Percentiles rank a stretch among this genome's conserved stretches.
Evolutionary conservation across 257 asterid species (phyloP).

Genomic region (Buddleja alternifolia): DNA sequence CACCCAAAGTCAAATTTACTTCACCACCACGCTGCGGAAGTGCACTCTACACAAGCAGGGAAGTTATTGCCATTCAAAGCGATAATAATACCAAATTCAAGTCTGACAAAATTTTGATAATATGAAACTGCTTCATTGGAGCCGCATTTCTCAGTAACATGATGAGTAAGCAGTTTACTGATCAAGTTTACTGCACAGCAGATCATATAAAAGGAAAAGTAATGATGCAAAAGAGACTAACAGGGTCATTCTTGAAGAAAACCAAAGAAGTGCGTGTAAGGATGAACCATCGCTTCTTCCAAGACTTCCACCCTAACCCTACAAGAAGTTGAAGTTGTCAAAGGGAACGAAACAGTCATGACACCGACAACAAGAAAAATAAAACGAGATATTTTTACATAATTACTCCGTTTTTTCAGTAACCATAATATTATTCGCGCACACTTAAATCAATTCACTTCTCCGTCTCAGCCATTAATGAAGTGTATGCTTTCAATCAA

Average conservation of each 20-base stretch:
- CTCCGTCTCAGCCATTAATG: not conserved
- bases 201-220: conserved; percentile 12
- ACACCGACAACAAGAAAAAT: conserved; percentile 12
- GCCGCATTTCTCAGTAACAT: conserved; percentile 9
- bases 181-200: conserved; percentile 18
- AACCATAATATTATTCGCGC: not conserved
- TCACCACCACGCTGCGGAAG: conserved; percentile 97
- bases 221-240: conserved; percentile 36
- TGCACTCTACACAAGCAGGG: conserved; percentile 66
- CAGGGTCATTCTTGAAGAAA: conserved; percentile 97
- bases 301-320: conserved; percentile 98
- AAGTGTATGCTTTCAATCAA: not conserved
- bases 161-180: conserved; percentile 4
- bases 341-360: not conserved
- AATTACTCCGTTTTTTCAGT: conserved; percentile 16
- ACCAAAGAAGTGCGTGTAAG: conserved; percentile 98
- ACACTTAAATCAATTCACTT: not conserved
- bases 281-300: conserved; percentile 99
- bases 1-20: conserved; percentile 93
- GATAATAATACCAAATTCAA: conserved; percentile 22
- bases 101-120: conserved; percentile 27
- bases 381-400: too few species aligned
- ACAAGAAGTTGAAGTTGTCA: conserved; percentile 45
- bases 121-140: not conserved
- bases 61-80: conserved; percentile 15